Conservation (phyloP, 129 eudicot genomes). For the Centaurea solstitialis region DNA sequence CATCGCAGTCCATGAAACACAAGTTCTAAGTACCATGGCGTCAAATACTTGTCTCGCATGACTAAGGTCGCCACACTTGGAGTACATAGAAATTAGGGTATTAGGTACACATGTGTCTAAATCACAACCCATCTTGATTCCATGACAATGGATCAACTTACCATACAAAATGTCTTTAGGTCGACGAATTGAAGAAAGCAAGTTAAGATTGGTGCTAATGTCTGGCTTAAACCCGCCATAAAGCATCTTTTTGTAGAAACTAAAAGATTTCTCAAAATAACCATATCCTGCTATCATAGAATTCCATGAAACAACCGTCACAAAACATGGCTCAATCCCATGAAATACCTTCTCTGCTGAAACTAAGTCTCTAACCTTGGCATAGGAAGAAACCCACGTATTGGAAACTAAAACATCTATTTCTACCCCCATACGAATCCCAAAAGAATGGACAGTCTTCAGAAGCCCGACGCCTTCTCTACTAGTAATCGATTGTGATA, state of each 20-base stretch:
- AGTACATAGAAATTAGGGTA: slow-evolving; percentile 79
- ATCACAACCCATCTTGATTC: slow-evolving; percentile 61
- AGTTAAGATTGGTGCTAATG: slow-evolving; percentile 64
- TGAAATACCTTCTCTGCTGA: slow-evolving; percentile 62
- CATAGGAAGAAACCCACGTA: slow-evolving; percentile 69
- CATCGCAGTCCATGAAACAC: slow-evolving; percentile 85
- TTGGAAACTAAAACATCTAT: slow-evolving; percentile 61
- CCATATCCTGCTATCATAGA: slow-evolving; percentile 67
- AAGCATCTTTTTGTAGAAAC: slow-evolving; percentile 50
- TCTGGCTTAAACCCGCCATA: slow-evolving; percentile 52
- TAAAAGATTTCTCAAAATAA: slow-evolving; percentile 25
- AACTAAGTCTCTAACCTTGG: slow-evolving; percentile 56
- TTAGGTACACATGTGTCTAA: slow-evolving; percentile 48
- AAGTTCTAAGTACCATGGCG: slow-evolving; percentile 45
- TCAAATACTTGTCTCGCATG: slow-evolving; percentile 60
- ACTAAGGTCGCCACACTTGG: slow-evolving; percentile 53
- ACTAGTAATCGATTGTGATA: slow-evolving; percentile 41
- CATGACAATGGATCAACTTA: slow-evolving; percentile 66
- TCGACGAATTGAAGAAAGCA: slow-evolving; percentile 56
- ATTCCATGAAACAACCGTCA: slow-evolving; percentile 79
- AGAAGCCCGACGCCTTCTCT: slow-evolving; percentile 33
- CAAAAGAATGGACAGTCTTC: slow-evolving; percentile 54
- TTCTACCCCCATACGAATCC: slow-evolving; percentile 47
- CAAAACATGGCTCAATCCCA: slow-evolving; percentile 33
- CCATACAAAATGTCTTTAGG: slow-evolving; percentile 45